Conservation (phyloP, 2,329 filamentous ascomycete species). For the Parastagonospora nodorum region DNA sequence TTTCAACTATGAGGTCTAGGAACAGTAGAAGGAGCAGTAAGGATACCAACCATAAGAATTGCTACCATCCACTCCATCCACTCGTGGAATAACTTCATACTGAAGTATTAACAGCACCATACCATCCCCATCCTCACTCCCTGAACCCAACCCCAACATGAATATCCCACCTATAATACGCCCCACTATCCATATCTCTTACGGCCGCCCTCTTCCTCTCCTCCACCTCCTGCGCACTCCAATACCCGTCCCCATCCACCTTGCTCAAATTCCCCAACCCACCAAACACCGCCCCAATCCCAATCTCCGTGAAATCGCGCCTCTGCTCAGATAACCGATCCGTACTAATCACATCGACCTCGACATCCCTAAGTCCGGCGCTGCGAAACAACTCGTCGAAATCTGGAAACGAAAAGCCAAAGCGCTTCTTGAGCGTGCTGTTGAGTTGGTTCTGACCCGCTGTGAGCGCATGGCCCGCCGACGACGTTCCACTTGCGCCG, state of each 20-base stretch:
- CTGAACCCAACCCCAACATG: slow-evolving; percentile 34
- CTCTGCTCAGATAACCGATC: slow-evolving; percentile 30
- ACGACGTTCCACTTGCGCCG: slow-evolving; percentile 6
- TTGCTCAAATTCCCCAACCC: slow-evolving; percentile 32
- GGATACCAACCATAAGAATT: too few relatives aligned
- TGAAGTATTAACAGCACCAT: too few relatives aligned
- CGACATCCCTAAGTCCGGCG: slow-evolving; percentile 21
- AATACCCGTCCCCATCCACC: slow-evolving; percentile 25
- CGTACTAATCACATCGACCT: slow-evolving; percentile 34
- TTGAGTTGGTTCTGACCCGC: slow-evolving; percentile 27
- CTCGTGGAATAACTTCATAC: too few relatives aligned
- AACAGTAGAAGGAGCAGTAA: too few relatives aligned
- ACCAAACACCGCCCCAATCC: slow-evolving; percentile 31
- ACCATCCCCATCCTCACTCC: neutral
- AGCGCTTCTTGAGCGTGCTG: slow-evolving; percentile 21
- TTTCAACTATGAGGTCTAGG: too few relatives aligned
- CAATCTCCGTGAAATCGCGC: slow-evolving; percentile 34
- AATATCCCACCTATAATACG: slow-evolving; percentile 39
- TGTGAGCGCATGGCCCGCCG: slow-evolving; percentile 26
- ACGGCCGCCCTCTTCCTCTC: slow-evolving; percentile 17
- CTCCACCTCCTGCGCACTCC: slow-evolving; percentile 13
- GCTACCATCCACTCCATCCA: too few relatives aligned
- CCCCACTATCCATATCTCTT: slow-evolving; percentile 28
- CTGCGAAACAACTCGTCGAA: slow-evolving; percentile 19
- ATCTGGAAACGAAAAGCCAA: slow-evolving; percentile 31